Percentiles rank a stretch among this genome's conserved stretches.
Conservation (phyloP, 805 yeast species). For the Starmerella bombi region DNA sequence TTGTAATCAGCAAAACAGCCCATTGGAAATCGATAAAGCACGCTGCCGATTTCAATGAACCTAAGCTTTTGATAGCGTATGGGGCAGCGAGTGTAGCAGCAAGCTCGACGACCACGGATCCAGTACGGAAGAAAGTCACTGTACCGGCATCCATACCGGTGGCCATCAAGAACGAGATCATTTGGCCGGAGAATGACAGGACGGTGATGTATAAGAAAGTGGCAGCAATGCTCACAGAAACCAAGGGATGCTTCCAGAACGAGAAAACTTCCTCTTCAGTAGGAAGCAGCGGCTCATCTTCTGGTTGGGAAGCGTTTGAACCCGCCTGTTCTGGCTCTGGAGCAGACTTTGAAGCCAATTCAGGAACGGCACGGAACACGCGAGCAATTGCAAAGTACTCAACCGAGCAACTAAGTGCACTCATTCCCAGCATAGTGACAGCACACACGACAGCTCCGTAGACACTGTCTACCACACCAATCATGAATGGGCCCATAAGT, state of each 20-base stretch:
- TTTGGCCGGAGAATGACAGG: constrained; percentile 30
- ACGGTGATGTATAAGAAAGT: constrained; percentile 30
- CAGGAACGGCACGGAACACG: constrained; percentile 28
- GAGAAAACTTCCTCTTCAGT: constrained; percentile 5
- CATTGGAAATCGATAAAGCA: constrained; percentile 26
- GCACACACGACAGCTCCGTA: constrained; percentile 23
- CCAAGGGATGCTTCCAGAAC: constrained; percentile 23
- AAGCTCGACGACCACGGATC: constrained; percentile 28
- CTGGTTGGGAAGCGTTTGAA: neutral
- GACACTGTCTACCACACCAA: constrained; percentile 26
- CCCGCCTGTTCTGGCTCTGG: neutral
- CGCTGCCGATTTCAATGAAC: constrained; percentile 27
- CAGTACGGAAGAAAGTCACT: constrained; percentile 28
- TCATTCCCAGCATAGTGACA: constrained; percentile 23
- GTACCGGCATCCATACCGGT: constrained; percentile 25
- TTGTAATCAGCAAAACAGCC: constrained; percentile 24
- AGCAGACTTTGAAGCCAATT: constrained; percentile 12
- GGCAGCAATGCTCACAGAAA: constrained; percentile 26
- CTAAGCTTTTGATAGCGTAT: constrained; percentile 15
- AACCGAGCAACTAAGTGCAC: constrained; percentile 24
- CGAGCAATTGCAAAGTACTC: constrained; percentile 29
- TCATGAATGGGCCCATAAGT: constrained; percentile 30
- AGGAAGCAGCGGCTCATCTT: neutral
- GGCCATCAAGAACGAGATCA: constrained; percentile 29
- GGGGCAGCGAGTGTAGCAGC: constrained; percentile 29